Base-by-base conservation (phyloP, 225 moss, liverwort and hornwort species). In the Neckera pumila region DNA sequence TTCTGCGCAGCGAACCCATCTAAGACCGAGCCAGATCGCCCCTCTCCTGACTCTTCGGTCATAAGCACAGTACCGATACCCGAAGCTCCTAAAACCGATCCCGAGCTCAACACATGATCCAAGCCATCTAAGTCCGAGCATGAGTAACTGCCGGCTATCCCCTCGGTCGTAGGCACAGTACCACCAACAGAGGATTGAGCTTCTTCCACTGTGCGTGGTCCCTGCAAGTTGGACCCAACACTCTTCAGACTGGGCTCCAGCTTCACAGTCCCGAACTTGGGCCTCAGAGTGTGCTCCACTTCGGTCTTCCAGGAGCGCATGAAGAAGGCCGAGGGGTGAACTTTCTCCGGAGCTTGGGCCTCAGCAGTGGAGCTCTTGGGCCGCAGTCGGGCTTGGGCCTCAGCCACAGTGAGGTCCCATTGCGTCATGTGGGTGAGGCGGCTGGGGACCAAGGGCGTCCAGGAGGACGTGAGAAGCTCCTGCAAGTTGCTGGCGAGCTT, bases 351-450 rank as follows among this genome's bases (percentile, higher is more conserved):
- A 22, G 7, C 59, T 84, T 84, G 22, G 47, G 73, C 56, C 73
- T 58, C 43, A 4, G 47, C 21, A 23, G 11, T n/a, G 51, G 57
- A 45, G 45, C 45, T 42, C 51, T 89, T 79, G 77, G 65, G 86
- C 53, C 65, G 53, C 54, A 95, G 89, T 56, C 96, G 86, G 5
- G 93, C 95, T 86, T 97, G 89, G 10, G 96, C 94, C 56, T 95
- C 96, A 14, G 93, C 81, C 25, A 96, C 91, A 8, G 93, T 93
- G 70, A 94, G 89, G 61, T 97, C 95, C 97, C 97, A 97, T 58
- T 97, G 96, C 0, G 95, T 93, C 81, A 89, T 86, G 92, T 97
- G 95, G 21, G 94, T 92, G 34, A 94, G 88, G 84, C 91, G 90
- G 25, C 93, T 89, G 81, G 92, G 92, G 86, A 89, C 12, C 57